A percentile compares a stretch with the other conserved stretches of the same genome.
Conservation (phyloP, 2,329 filamentous ascomycete genomes). For the Penicillium decumbens region DNA sequence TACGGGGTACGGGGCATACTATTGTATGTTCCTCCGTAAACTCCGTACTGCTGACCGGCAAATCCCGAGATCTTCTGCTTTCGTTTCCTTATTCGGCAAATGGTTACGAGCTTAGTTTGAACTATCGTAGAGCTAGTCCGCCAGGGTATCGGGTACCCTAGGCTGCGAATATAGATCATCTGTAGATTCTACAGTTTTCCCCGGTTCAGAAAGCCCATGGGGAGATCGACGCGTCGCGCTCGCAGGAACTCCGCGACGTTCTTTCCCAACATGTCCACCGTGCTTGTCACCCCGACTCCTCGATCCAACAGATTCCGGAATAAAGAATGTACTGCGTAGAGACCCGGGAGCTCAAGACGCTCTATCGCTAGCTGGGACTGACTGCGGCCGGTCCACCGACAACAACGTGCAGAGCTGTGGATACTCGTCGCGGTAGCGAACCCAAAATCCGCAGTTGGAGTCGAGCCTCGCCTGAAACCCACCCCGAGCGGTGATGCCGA, state of each 20-base stretch:
- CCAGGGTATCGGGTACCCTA: too few species aligned
- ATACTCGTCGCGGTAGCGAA: conserved; percentile 41
- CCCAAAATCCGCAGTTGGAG: conserved; percentile 47
- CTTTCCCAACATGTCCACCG: conserved; percentile 40
- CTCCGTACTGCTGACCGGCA: too few species aligned
- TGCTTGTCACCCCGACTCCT: conserved; percentile 34
- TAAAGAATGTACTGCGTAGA: conserved; percentile 39
- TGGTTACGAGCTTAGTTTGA: neutral
- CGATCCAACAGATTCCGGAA: conserved; percentile 38
- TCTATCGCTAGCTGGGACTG: conserved; percentile 32
- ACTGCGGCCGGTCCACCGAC: conserved; percentile 11
- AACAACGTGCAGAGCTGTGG: conserved; percentile 36
- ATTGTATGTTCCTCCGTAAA: too few species aligned
- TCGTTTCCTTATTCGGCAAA: neutral
- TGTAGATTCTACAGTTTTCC: conserved; percentile 20
- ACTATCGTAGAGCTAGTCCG: neutral
- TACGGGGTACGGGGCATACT: too few species aligned
- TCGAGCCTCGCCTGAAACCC: conserved; percentile 47
- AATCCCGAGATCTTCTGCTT: neutral
- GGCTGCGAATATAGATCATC: too few species aligned
- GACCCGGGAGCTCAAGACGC: conserved; percentile 45
- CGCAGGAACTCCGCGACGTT: conserved; percentile 39
- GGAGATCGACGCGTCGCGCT: conserved; percentile 35
- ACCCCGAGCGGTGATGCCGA: conserved; percentile 45
- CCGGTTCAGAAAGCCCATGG: conserved; percentile 31